These are phyloP conservation scores for Ophiognomonia clavigignenti-juglandacearum DNA, from an alignment of 2,329 filamentous ascomycete genomes.

Conservation along the genomic window DNA sequence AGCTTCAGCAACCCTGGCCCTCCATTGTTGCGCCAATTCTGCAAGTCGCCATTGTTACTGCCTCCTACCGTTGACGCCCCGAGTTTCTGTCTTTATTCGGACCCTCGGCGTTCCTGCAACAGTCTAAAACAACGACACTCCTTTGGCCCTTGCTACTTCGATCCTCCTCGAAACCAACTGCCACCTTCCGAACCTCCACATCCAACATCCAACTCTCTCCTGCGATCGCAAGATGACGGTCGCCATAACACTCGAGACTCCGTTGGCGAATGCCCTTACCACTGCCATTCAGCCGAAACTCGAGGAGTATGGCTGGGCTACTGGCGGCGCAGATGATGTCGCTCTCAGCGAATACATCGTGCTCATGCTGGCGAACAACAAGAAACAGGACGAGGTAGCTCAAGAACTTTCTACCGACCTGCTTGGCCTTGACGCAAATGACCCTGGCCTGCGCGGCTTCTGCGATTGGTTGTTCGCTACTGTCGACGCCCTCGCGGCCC, in stretches of 20 bases:
- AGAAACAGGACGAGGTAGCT: conserved; percentile 85
- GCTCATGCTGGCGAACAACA: conserved; percentile 94
- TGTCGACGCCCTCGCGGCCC: conserved; percentile 62
- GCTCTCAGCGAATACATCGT: conserved; percentile 94
- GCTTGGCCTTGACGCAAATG: conserved; percentile 74
- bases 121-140: not conserved
- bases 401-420: conserved; percentile 84
- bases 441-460: conserved; percentile 77
- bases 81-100: too few species aligned
- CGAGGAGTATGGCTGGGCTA: conserved; percentile 87
- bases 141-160: not conserved
- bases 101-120: too few species aligned
- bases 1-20: too few species aligned
- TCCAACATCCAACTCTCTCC: not conserved
- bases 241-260: conserved; percentile 71
- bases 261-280: conserved; percentile 79
- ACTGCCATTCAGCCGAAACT: conserved; percentile 84
- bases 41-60: not conserved
- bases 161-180: not conserved
- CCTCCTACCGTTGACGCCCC: not conserved
- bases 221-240: conserved; percentile 61
- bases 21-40: conserved; percentile 8
- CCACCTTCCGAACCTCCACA: not conserved
- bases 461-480: conserved; percentile 92
- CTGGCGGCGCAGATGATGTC: conserved; percentile 69